Percentiles rank a stretch among this genome's conserved stretches.
phyloP scores from a whole-genome alignment of 2,329 filamentous ascomycete species.

The Eutypella sp. region DNA sequence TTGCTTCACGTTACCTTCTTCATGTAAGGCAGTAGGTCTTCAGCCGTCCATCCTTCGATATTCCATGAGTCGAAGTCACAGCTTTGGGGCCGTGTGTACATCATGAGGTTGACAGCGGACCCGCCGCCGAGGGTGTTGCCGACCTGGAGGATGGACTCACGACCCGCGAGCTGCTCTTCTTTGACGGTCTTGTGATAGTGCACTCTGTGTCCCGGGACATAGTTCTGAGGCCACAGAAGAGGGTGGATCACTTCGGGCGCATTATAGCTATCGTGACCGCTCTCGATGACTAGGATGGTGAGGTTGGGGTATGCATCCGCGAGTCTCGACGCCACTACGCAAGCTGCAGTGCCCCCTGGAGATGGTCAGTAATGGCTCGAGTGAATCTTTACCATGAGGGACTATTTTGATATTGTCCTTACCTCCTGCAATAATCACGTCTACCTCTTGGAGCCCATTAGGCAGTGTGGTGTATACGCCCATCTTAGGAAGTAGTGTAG shows the following conservation, averaged over 20 bases:
- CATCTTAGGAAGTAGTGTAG: no score
- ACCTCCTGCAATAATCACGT: not conserved
- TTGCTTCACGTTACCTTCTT: slow-evolving; percentile 35
- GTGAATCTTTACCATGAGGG: not conserved
- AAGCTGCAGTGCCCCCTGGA: slow-evolving; percentile 37
- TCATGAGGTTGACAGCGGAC: slow-evolving; percentile 39
- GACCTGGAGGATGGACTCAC: slow-evolving; percentile 32
- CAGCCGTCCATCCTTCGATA: slow-evolving; percentile 11
- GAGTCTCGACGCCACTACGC: slow-evolving; percentile 44
- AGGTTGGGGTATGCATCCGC: slow-evolving; percentile 39
- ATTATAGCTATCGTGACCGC: slow-evolving; percentile 48
- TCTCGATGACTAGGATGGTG: slow-evolving; percentile 48
- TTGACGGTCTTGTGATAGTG: slow-evolving; percentile 45
- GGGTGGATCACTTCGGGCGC: slow-evolving; percentile 44
- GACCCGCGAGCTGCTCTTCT: slow-evolving; percentile 37
- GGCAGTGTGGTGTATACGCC: not conserved
- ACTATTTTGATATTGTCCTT: no score
- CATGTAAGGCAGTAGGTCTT: slow-evolving; percentile 39
- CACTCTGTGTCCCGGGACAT: slow-evolving; percentile 36
- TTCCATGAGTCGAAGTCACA: slow-evolving; percentile 14
- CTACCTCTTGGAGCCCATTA: not conserved
- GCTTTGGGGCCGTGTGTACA: slow-evolving; percentile 20
- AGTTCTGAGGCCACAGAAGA: slow-evolving; percentile 41
- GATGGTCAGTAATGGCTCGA: slow-evolving; percentile 17
- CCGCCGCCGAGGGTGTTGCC: slow-evolving; percentile 34